phyloP scores from a whole-genome alignment of 1,284 basidiomycete species.

The Malassezia equina region DNA sequence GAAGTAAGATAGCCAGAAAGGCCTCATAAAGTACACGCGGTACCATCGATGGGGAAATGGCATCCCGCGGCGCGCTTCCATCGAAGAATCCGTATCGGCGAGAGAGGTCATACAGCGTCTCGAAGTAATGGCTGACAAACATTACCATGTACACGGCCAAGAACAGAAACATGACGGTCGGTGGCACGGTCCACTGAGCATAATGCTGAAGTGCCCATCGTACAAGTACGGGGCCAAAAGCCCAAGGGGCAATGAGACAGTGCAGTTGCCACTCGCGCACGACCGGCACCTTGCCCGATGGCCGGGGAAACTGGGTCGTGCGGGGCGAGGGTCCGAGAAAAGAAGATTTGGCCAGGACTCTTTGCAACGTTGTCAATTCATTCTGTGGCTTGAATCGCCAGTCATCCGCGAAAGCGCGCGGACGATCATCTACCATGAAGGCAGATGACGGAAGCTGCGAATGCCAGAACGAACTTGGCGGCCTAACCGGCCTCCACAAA shows the following conservation, averaged over 20 bases:
- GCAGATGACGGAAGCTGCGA: neutral
- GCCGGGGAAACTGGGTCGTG: neutral
- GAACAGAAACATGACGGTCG: conserved; percentile 20
- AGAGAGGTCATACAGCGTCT: conserved; percentile 15
- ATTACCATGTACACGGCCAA: conserved; percentile 18
- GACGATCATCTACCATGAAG: neutral
- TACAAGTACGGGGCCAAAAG: conserved; percentile 20
- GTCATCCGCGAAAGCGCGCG: neutral
- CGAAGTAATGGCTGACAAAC: conserved; percentile 18
- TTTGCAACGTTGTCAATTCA: neutral
- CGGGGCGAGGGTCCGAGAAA: neutral
- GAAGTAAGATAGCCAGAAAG: conserved; percentile 22
- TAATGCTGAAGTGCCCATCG: conserved; percentile 23
- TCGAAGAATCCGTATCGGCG: conserved; percentile 30
- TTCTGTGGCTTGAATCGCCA: neutral
- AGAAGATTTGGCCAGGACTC: no score
- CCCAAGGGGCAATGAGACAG: conserved; percentile 22
- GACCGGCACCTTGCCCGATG: conserved; percentile 19
- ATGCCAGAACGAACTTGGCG: neutral
- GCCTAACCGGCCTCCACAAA: neutral
- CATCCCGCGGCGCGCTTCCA: conserved; percentile 24
- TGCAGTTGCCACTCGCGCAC: conserved; percentile 26
- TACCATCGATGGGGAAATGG: conserved; percentile 23
- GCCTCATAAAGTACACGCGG: conserved; percentile 22
- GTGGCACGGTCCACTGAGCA: conserved; percentile 23